These are phyloP conservation scores for Zizania latifolia DNA, from an alignment of 176 grass and related monocot genomes.

Conservation along the genomic window DNA sequence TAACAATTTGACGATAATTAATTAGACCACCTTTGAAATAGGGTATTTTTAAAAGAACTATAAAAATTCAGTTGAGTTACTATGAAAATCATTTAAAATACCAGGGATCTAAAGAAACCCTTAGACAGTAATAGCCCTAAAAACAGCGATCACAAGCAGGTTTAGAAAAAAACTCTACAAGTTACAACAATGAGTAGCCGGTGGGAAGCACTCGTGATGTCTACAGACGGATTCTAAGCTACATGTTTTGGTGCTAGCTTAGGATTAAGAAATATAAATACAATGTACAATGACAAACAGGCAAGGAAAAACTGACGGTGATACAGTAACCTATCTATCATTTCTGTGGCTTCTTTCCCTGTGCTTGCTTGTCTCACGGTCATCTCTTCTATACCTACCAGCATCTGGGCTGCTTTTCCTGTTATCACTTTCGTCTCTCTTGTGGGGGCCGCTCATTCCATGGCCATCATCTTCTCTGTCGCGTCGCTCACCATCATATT, in stretches of 20 bases:
- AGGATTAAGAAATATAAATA: not conserved
- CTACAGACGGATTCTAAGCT: not conserved
- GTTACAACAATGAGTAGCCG: not conserved
- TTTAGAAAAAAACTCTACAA: not conserved
- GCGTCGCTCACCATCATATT: conserved; percentile 25
- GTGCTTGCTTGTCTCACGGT: conserved; percentile 25
- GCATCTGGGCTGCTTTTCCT: conserved; percentile 37
- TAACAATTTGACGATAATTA: too few species aligned
- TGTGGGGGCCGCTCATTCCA: conserved; percentile 8
- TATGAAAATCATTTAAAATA: too few species aligned
- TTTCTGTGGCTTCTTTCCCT: conserved; percentile 40
- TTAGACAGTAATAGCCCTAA: too few species aligned
- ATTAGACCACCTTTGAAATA: too few species aligned
- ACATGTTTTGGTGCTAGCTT: not conserved
- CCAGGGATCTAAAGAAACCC: too few species aligned
- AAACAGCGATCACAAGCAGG: not conserved
- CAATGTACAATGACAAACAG: not conserved
- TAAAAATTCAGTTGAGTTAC: too few species aligned
- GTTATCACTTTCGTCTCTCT: conserved; percentile 24
- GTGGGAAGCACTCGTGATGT: not conserved
- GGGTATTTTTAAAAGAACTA: too few species aligned
- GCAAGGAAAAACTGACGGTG: not conserved
- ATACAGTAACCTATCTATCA: conserved; percentile 21
- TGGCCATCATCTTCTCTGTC: conserved; percentile 30
- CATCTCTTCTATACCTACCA: conserved; percentile 34